A percentile compares a stretch with the other conserved stretches of the same genome.
Conservation (phyloP, 2,329 filamentous ascomycete genomes). For the Lachnellula occidentalis region DNA sequence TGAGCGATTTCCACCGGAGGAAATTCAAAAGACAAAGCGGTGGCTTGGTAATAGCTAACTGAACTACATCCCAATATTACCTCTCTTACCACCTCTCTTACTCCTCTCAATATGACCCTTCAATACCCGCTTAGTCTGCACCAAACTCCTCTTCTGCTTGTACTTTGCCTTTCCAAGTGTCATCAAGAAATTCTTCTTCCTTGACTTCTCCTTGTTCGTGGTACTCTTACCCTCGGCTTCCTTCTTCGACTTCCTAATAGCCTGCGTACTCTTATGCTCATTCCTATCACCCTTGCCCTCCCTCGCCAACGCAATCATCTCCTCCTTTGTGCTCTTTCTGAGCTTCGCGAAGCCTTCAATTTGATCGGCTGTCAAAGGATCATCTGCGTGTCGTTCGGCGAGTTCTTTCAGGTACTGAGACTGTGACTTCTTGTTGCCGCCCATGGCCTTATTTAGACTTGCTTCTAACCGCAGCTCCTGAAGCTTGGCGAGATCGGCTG, state of each 20-base stretch:
- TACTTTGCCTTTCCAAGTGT: conserved; percentile 91
- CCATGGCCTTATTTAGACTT: conserved; percentile 59
- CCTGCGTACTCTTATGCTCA: conserved; percentile 81
- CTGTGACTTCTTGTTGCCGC: conserved; percentile 37
- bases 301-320: conserved; percentile 75
- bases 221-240: conserved; percentile 86
- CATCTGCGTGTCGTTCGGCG: conserved; percentile 67
- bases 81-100: conserved; percentile 77
- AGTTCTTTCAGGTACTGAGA: conserved; percentile 33
- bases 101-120: conserved; percentile 75
- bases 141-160: conserved; percentile 91
- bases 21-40: background rate
- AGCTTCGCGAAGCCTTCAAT: conserved; percentile 83
- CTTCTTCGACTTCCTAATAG: conserved; percentile 82
- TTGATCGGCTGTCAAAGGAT: conserved; percentile 82
- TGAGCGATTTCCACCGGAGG: background rate
- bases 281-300: conserved; percentile 73
- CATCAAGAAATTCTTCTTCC: conserved; percentile 99
- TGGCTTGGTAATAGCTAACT: background rate
- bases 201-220: conserved; percentile 93
- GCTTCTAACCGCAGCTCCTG: conserved; percentile 76
- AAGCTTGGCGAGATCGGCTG: conserved; percentile 91
- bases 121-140: conserved; percentile 75
- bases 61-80: conserved; percentile 47
- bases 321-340: conserved; percentile 82